Evolutionary conservation across 1,139 yeast species (phyloP).

Genomic region (Pichia sp.): DNA sequence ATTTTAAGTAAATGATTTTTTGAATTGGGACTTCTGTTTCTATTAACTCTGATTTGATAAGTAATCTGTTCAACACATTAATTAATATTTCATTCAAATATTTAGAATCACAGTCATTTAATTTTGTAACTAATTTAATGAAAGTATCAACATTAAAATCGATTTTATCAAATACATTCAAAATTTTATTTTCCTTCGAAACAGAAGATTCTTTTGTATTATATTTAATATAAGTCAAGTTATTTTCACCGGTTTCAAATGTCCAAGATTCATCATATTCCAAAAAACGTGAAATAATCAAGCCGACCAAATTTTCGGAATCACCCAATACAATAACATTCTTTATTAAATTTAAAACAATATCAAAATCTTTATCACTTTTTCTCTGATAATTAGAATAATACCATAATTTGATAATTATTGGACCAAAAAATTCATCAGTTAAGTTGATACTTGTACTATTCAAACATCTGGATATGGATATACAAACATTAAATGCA

Average conservation of each 20-base stretch:
- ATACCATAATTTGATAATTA: conserved; percentile 53
- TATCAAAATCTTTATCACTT: conserved; percentile 37
- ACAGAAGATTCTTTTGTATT: conserved; percentile 11
- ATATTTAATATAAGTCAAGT: conserved; percentile 44
- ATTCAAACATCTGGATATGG: conserved; percentile 45
- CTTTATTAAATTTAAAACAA: conserved; percentile 41
- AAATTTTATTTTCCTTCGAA: conserved; percentile 19
- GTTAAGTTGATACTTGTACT: conserved; percentile 35
- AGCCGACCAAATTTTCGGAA: conserved; percentile 7
- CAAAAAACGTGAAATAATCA: conserved; percentile 5
- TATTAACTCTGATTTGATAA: conserved; percentile 30
- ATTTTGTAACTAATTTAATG: conserved; percentile 32
- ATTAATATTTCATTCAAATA: conserved; percentile 47
- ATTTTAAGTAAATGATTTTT: conserved; percentile 53
- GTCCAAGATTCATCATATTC: conserved; percentile 45
- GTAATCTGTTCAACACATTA: conserved; percentile 53
- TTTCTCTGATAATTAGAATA: conserved; percentile 46
- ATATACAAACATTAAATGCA: conserved; percentile 56
- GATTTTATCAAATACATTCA: conserved; percentile 34
- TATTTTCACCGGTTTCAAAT: conserved; percentile 47
- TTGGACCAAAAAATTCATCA: conserved; percentile 38
- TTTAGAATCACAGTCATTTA: conserved; percentile 46
- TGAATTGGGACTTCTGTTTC: conserved; percentile 46
- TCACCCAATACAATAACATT: conserved; percentile 28
- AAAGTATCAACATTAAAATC: conserved; percentile 48